Base-by-base conservation (phyloP, 306 rosid species). In the cucumber (Cucumis sativus) region DNA sequence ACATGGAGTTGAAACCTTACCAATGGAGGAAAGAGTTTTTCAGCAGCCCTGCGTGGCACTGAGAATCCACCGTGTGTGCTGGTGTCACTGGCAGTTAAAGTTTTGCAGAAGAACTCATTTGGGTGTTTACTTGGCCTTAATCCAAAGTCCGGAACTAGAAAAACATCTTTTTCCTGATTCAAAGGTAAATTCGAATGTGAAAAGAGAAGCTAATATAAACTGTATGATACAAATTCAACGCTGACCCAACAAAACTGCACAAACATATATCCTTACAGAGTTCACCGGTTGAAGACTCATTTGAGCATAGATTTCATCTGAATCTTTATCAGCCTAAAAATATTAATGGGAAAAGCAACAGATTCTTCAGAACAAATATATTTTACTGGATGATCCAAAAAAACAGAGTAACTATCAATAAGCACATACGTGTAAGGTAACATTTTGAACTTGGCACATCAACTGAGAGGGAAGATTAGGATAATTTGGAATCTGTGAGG, bases 11-110 rank as follows among this genome's bases (percentile, higher is more conserved):
- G 45, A 45, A 60, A 82, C 78, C 85, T 57, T 85, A 92, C 99
- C 91, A 96, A 79, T 0, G 88, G 85, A 74, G 97, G 98, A 84
- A 93, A 93, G 18, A 91, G 97, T 86, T 93, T 93, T 73, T 93
- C 98, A 20, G 98, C 98, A 35, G 98, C 93, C 79, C 98, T 87
- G 52, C 97, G 90, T 2, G 98, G 98, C 75, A 93, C 98, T 2
- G 97, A 93, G 79, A 93, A 93, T 0, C 98, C 97, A 16, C 98
- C 98, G 62, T 91, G 98, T 0, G 98, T 91, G 86, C 98, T 93
- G 2, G 97, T 91, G 68, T 93, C 98, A 84, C 98, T 93, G 57
- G 98, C 97, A 14, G 98, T 93, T 86, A 96, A 91, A 56, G 92
- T 91, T 83, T 93, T 93, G 88, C 98, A 93, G 91, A 93, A 93